A percentile compares a stretch with the other conserved stretches of the same genome.
Evolutionary conservation across 306 rosid species (phyloP).

Genomic region (Leucaena leucocephala): DNA sequence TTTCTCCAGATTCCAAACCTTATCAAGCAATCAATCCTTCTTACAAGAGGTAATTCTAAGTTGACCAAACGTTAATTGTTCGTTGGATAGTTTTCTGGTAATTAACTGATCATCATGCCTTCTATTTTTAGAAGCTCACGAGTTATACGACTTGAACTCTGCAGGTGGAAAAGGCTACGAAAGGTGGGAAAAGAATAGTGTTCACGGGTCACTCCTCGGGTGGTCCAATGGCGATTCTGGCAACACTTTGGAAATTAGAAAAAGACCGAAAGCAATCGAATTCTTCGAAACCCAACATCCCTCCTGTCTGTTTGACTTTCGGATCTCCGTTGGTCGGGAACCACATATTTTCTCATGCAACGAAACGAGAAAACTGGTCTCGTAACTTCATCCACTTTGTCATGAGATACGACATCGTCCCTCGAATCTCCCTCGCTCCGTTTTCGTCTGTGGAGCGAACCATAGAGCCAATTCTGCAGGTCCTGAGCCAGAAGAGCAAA

Average conservation of each 20-base stretch:
- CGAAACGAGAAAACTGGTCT: conserved; percentile 75
- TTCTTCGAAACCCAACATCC: background rate
- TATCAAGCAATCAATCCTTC: conserved; percentile 32
- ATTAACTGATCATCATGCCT: background rate
- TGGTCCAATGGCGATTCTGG: conserved; percentile 66
- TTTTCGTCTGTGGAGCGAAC: conserved; percentile 34
- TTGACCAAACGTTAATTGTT: background rate
- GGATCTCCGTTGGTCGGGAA: conserved; percentile 83
- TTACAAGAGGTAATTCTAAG: conserved; percentile 43
- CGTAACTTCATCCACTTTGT: conserved; percentile 64
- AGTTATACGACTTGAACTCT: background rate
- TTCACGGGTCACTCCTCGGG: conserved; percentile 79
- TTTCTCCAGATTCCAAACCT: conserved; percentile 38
- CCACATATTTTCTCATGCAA: conserved; percentile 74
- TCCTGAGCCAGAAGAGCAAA: conserved; percentile 32
- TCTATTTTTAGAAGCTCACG: background rate
- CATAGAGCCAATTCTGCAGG: conserved; percentile 37
- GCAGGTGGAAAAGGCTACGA: conserved; percentile 54
- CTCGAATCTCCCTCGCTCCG: conserved; percentile 68
- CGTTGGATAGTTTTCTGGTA: background rate
- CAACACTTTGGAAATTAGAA: conserved; percentile 67
- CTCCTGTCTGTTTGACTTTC: conserved; percentile 62
- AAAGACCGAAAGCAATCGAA: conserved; percentile 15
- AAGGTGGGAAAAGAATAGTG: conserved; percentile 43
- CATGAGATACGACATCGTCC: conserved; percentile 64